A percentile compares a stretch with the other conserved stretches of the same genome.
phyloP scores from a whole-genome alignment of 2,329 filamentous ascomycete species.

The Sclerotinia borealis region DNA sequence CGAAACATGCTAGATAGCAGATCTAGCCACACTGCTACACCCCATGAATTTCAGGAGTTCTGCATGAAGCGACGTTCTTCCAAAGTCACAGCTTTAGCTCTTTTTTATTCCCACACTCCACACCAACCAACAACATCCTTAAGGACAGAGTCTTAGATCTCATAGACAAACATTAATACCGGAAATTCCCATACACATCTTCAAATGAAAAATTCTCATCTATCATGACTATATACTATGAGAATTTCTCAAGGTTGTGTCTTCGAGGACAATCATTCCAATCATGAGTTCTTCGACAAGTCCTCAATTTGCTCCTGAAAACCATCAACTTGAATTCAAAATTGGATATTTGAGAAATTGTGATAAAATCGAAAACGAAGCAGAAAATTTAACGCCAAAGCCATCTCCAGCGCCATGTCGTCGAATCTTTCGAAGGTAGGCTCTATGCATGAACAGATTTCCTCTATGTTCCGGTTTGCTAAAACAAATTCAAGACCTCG shows the following conservation, averaged over 20 bases:
- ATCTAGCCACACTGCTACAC: neutral
- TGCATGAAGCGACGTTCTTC: neutral
- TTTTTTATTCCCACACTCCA: constrained; percentile 1
- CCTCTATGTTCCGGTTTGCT: neutral
- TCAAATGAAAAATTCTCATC: neutral
- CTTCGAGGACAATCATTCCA: neutral
- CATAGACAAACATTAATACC: neutral
- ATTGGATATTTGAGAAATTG: neutral
- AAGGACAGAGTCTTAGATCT: neutral
- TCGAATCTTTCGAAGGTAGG: constrained; percentile 4
- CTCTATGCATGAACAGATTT: neutral
- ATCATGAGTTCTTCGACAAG: neutral
- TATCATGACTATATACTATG: neutral
- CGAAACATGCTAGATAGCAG: too few species aligned
- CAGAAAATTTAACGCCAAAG: neutral
- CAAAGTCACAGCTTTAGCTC: too few species aligned
- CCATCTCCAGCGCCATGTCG: neutral
- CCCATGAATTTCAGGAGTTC: neutral
- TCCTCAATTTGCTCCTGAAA: neutral
- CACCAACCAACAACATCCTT: neutral
- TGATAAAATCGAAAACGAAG: neutral
- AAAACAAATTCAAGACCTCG: constrained; percentile 4
- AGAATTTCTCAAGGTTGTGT: neutral
- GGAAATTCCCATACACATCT: neutral
- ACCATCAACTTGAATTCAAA: neutral